These are phyloP conservation scores for Populus davidiana DNA, from an alignment of 345 rosid species.

Conservation along the genomic window DNA sequence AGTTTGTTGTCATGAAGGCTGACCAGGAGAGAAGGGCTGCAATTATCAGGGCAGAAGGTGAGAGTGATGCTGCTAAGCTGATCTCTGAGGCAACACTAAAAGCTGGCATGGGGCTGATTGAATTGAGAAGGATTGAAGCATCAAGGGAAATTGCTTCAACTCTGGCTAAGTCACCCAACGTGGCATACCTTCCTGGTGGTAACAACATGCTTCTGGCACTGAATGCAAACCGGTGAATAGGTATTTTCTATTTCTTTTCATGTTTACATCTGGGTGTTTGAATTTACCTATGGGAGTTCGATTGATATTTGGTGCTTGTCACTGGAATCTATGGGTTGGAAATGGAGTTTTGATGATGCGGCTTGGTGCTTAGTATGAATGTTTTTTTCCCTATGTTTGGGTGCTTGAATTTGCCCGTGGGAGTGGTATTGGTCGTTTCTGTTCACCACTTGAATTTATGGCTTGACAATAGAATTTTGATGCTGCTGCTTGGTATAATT, in stretches of 20 bases:
- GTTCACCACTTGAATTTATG: background rate
- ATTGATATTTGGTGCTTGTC: background rate
- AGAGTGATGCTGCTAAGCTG: slow-evolving; percentile 89
- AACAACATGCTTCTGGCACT: slow-evolving; percentile 73
- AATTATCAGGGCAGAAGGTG: slow-evolving; percentile 93
- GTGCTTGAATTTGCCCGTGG: background rate
- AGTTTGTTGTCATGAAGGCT: slow-evolving; percentile 91
- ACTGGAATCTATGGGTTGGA: background rate
- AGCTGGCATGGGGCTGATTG: slow-evolving; percentile 86
- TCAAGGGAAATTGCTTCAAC: slow-evolving; percentile 89
- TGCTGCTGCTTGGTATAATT: background rate
- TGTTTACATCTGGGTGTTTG: background rate
- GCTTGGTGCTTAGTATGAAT: background rate
- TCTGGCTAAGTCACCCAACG: slow-evolving; percentile 80
- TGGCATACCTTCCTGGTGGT: slow-evolving; percentile 87
- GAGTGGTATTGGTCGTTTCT: background rate
- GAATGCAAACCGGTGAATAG: slow-evolving; percentile 44
- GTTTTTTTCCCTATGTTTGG: background rate
- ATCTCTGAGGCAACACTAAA: slow-evolving; percentile 82
- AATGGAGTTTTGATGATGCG: background rate
- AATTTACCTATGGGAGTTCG: background rate
- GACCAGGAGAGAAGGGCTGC: slow-evolving; percentile 99
- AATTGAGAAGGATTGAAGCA: slow-evolving; percentile 97
- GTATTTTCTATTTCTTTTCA: slow-evolving; percentile 5
- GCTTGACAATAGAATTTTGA: background rate